Evolutionary conservation across 1,284 basidiomycete species (phyloP).

Genomic region (Ganoderma lingzhi): DNA sequence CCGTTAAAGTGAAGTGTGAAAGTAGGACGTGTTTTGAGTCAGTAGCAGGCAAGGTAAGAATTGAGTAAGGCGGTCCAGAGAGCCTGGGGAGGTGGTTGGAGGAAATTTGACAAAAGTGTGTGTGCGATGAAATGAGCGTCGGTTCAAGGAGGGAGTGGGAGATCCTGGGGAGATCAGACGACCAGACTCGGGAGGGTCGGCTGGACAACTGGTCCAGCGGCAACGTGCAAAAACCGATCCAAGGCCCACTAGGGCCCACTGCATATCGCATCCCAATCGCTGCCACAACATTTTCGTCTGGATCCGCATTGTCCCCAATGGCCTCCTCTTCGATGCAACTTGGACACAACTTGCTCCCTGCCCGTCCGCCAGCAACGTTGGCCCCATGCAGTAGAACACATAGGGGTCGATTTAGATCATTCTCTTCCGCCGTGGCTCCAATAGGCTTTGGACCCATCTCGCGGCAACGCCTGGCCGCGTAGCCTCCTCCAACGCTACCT

Average conservation of each 20-base stretch:
- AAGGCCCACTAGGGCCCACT: neutral
- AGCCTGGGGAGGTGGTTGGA: neutral
- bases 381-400: neutral
- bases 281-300: neutral
- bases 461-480: neutral
- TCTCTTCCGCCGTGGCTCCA: neutral
- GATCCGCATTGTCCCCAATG: neutral
- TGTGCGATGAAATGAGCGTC: neutral
- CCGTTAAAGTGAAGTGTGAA: neutral
- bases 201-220: neutral
- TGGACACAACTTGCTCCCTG: neutral
- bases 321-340: neutral
- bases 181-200: neutral
- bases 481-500: neutral
- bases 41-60: neutral
- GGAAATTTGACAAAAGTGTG: neutral
- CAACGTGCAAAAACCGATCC: neutral
- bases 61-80: neutral
- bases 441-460: neutral
- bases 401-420: constrained; percentile 5
- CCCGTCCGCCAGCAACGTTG: neutral
- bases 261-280: constrained; percentile 1
- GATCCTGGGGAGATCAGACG: neutral
- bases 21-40: neutral
- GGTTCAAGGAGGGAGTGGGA: neutral